A percentile compares a stretch with the other conserved stretches of the same genome.
These are phyloP conservation scores for Rubia peregrina DNA, from an alignment of 305 asterid species.

Conservation along the genomic window DNA sequence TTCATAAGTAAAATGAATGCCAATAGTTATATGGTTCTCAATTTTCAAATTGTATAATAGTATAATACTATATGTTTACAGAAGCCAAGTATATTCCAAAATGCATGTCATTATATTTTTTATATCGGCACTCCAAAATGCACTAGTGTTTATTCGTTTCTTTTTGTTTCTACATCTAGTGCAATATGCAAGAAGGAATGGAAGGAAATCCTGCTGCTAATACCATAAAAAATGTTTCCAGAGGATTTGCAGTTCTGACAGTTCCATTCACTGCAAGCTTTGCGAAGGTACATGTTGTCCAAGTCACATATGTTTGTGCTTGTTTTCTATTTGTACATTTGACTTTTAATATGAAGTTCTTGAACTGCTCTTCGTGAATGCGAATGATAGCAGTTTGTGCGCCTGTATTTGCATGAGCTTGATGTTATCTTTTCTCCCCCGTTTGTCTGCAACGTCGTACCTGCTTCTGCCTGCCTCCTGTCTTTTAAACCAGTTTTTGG, in stretches of 20 bases:
- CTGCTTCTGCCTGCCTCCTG: not conserved
- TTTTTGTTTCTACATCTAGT: conserved; percentile 31
- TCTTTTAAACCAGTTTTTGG: not conserved
- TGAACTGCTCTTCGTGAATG: not conserved
- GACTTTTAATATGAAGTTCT: not conserved
- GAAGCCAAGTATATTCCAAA: not conserved
- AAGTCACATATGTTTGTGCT: not conserved
- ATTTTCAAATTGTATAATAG: not conserved
- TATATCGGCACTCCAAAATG: not conserved
- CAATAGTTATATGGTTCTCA: conserved; percentile 1
- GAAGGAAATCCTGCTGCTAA: conserved; percentile 69
- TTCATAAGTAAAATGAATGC: not conserved
- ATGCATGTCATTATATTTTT: not conserved
- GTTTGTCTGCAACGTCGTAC: not conserved
- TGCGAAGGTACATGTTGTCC: conserved; percentile 51
- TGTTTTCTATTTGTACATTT: not conserved
- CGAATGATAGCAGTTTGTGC: not conserved
- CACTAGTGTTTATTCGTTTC: not conserved
- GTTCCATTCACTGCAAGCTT: conserved; percentile 64
- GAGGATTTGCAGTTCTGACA: conserved; percentile 66
- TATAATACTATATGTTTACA: not conserved
- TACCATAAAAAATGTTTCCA: conserved; percentile 58
- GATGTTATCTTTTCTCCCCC: not conserved
- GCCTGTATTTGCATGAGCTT: not conserved
- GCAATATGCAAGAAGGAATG: conserved; percentile 82